Base-by-base conservation (phyloP, 2,329 filamentous ascomycete species). In the Diplocarpon rosae region DNA sequence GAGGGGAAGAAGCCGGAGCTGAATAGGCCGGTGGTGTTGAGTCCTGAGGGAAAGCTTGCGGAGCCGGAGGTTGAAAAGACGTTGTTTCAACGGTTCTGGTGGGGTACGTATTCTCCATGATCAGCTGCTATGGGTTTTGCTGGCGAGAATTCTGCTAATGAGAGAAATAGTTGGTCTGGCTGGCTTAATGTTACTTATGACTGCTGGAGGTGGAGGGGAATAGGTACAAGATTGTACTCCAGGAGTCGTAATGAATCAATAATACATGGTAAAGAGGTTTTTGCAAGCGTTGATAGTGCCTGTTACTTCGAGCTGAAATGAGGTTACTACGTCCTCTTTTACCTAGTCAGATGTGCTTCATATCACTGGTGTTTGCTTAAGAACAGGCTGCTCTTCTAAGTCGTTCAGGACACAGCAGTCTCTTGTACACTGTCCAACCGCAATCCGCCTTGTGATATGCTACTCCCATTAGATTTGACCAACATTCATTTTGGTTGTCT, bases 51-150 rank as follows among this genome's bases (percentile, higher is more conserved):
- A 13, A 76, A 69, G 65, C 69, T 75, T 61, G 70, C 71, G 34
- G 71, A 65, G 44, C 67, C 68, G 49, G 70, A 71, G 57, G 64
- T 63, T 43, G 76, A 83, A 65, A 83, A 81, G 71, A 70, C 73
- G 1, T 69, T 83, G 50, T 59, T 83, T 45, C 78, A 83, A 63
- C 83, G 80, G 78, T 82, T 68, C 60, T 83, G 79, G 79, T 83
- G 78, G 78, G 60, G 37, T 44, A 15, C 33, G 36, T 43, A 30
- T 27, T 11, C 34, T n/a, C 29, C 16, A 12, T 31, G 11, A 15
- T 30, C 8, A 28, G 13, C 32, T 16, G 36, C 20, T 35, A 77
- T 53, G 63, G 79, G 12, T 3, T 24, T 24, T 24, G 7, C 7
- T 24, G 7, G 20, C 20, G 20, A 24, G 42, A 61, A 59, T 83